A percentile compares a stretch with the other conserved stretches of the same genome.
Evolutionary conservation across 2,329 filamentous ascomycete species (phyloP).

Genomic region (Xylaria arbuscula): DNA sequence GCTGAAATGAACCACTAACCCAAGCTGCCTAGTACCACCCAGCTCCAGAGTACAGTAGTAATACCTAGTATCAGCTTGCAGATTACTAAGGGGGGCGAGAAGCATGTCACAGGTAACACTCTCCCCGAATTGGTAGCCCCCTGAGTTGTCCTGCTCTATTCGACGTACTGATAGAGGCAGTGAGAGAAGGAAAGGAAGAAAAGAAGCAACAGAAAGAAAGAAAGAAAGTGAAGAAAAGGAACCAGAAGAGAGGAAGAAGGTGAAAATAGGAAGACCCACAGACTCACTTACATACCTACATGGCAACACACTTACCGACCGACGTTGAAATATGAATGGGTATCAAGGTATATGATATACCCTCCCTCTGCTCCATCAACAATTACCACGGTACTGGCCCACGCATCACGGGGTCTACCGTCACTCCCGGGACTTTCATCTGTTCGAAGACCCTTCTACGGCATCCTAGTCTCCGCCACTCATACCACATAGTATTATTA

Average conservation of each 20-base stretch:
- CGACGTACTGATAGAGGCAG: slow-evolving; percentile 22
- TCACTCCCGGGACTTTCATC: slow-evolving; percentile 3
- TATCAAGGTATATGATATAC: neutral
- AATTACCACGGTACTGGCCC: slow-evolving; percentile 17
- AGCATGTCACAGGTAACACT: slow-evolving; percentile 19
- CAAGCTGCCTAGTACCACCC: slow-evolving; percentile 20
- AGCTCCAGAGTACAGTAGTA: slow-evolving; percentile 36
- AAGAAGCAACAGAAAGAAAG: neutral
- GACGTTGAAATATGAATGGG: neutral
- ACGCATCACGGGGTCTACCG: slow-evolving; percentile 15
- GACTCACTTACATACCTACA: neutral
- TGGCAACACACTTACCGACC: neutral
- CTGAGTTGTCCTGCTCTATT: slow-evolving; percentile 14
- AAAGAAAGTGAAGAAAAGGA: neutral
- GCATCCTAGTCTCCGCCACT: slow-evolving; percentile 15
- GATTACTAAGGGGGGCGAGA: slow-evolving; percentile 35
- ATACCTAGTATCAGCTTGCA: slow-evolving; percentile 21
- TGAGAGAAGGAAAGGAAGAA: neutral
- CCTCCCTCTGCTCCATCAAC: neutral
- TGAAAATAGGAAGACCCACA: slow-evolving; percentile 9
- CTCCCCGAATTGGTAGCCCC: slow-evolving; percentile 13
- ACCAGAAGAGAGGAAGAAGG: neutral
- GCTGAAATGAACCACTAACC: slow-evolving; percentile 21
- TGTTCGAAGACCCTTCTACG: slow-evolving; percentile 13
- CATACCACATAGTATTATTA: slow-evolving; percentile 25